Evolutionary conservation across 345 rosid species (phyloP), one percentile per base, ranked within the genome.

Genomic region (Salix dunnii): DNA sequence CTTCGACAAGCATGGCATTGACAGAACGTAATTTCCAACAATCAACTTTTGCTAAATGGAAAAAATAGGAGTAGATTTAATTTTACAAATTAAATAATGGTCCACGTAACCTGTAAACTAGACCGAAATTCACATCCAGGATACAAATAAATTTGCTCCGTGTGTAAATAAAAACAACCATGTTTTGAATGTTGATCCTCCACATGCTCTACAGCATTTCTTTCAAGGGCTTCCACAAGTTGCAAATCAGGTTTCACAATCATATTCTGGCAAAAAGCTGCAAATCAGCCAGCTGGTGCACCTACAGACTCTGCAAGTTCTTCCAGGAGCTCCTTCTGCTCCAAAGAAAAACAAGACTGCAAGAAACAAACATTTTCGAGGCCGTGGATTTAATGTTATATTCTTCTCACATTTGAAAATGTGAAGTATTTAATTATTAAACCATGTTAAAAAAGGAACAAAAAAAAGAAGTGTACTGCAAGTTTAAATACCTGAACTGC

Each of bases 301-400:
- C 86, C 72, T 30, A 87, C 91, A 43, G 97, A 96, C 72, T 85
- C 89, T 0, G 96, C 96, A 62, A 96, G 91, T 82, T 91, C 97
- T 84, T 96, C 93, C 77, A 93, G 82, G 35, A 90, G 89, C 76
- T 93, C 98, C 90, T 86, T 85, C 86, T 96, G 98, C 84, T 96
- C 98, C 91, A 83, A 75, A 16, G 93, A 75, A 74, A 84, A 64
- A 87, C 97, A 96, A 76, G 96, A 85, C 99, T 96, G 86, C 82
- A 84, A 74, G 38, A 80, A 62, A n/a, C 46, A 61, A 69, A 70
- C 74, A 72, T 64, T 70, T 69, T 38, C 69, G 48, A 14, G 33
- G 35, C 72, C 70, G 8, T 27, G 7, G 6, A 36, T 36, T 76
- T 23, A 23, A 55, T 20, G 67, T 28, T 10, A 63, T 23, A 9